phyloP scores from a whole-genome alignment of 148 eudicot genomes.

The Spergularia marina region DNA sequence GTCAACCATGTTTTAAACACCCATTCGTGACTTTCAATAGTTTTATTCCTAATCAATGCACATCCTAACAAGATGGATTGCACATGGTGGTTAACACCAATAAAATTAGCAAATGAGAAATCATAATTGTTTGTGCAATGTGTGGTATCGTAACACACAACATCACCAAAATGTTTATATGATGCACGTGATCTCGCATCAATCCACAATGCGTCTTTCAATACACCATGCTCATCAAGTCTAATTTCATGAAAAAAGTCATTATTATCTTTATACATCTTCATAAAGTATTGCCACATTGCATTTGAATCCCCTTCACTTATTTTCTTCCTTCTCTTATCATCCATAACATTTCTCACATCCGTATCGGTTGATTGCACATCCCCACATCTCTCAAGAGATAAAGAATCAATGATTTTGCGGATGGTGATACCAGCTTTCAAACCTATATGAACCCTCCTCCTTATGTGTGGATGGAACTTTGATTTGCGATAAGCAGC shows the following conservation, averaged over 20 bases:
- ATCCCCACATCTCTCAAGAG: neutral
- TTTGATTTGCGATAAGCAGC: too few relatives aligned
- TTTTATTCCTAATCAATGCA: neutral
- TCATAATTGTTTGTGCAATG: neutral
- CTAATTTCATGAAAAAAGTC: slow-evolving; percentile 57
- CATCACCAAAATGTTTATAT: neutral
- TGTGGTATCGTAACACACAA: neutral
- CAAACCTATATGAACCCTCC: too few relatives aligned
- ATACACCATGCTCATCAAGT: slow-evolving; percentile 46
- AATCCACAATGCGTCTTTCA: slow-evolving; percentile 23
- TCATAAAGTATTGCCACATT: slow-evolving; percentile 49
- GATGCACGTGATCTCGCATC: slow-evolving; percentile 36
- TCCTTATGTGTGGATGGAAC: too few relatives aligned
- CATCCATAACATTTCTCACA: neutral
- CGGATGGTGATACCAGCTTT: too few relatives aligned
- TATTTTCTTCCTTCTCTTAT: slow-evolving; percentile 28
- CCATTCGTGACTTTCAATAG: neutral
- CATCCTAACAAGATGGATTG: neutral
- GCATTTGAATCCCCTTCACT: slow-evolving; percentile 49
- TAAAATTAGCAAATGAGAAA: neutral
- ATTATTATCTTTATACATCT: slow-evolving; percentile 58
- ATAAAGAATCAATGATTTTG: too few relatives aligned
- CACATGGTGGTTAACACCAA: slow-evolving; percentile 9
- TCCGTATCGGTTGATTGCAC: neutral
- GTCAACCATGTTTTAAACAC: neutral